These are phyloP conservation scores for Cocos nucifera DNA, from an alignment of 176 grass and related monocot species.

Conservation along the genomic window DNA sequence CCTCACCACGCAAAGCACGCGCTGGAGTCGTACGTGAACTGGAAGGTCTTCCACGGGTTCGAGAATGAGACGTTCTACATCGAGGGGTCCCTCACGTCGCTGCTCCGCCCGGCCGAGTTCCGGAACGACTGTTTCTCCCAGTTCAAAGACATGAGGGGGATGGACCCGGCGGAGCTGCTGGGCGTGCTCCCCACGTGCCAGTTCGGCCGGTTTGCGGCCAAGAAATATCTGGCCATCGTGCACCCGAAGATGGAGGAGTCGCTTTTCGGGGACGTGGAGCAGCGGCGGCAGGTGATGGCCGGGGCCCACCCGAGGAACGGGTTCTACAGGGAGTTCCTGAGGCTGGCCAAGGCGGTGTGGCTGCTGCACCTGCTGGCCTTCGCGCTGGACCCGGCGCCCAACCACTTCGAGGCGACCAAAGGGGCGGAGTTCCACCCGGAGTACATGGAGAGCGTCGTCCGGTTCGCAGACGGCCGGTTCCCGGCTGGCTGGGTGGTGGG, in stretches of 20 bases:
- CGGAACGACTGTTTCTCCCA: conserved; percentile 58
- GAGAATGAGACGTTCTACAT: conserved; percentile 99
- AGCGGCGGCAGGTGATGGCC: conserved; percentile 32
- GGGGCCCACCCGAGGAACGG: conserved; percentile 71
- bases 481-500: conserved; percentile 52
- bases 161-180: conserved; percentile 85
- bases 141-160: conserved; percentile 85
- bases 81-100: conserved; percentile 84
- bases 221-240: conserved; percentile 48
- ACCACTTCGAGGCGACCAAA: conserved; percentile 76
- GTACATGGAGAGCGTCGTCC: conserved; percentile 86
- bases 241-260: conserved; percentile 56
- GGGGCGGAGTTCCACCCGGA: conserved; percentile 77
- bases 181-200: conserved; percentile 78
- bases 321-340: conserved; percentile 85
- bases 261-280: conserved; percentile 48
- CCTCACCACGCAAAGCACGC: conserved; percentile 69
- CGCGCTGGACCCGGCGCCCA: conserved; percentile 81
- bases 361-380: conserved; percentile 89
- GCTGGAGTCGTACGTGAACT: conserved; percentile 69
- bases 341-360: conserved; percentile 81
- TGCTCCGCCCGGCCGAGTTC: conserved; percentile 74
- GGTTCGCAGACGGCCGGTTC: conserved; percentile 12
- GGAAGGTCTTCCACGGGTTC: conserved; percentile 65
- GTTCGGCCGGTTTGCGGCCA: conserved; percentile 65